phyloP scores from a whole-genome alignment of 2,329 filamentous ascomycete genomes.

The Colletotrichum musicola region DNA sequence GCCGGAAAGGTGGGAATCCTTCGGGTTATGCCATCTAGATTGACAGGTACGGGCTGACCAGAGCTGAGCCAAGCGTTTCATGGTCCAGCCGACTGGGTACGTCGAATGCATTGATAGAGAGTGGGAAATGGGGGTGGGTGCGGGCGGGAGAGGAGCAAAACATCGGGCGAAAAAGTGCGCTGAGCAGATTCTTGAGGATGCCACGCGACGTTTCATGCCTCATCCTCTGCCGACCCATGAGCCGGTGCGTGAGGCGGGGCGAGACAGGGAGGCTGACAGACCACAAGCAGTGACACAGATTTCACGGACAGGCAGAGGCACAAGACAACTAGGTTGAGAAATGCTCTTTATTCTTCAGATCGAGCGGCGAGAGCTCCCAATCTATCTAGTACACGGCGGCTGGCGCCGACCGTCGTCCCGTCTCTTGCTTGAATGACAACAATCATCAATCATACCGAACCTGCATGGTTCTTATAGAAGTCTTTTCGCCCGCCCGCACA shows the following conservation, averaged over 20 bases:
- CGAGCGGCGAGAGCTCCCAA: slow-evolving; percentile 33
- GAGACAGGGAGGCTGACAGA: not conserved
- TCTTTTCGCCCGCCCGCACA: slow-evolving; percentile 34
- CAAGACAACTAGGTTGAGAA: not conserved
- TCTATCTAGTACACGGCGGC: slow-evolving; percentile 34
- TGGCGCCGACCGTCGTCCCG: slow-evolving; percentile 9
- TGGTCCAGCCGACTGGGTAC: not conserved
- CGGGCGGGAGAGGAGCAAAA: slow-evolving; percentile 9
- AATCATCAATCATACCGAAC: slow-evolving; percentile 38
- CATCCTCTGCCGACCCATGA: slow-evolving; percentile 11
- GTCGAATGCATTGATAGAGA: not conserved
- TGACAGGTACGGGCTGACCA: not conserved
- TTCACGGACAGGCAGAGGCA: not conserved
- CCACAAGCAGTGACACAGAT: not conserved
- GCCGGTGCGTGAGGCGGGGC: not conserved
- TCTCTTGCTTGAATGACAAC: slow-evolving; percentile 31
- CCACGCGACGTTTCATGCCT: slow-evolving; percentile 34
- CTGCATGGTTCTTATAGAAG: slow-evolving; percentile 28
- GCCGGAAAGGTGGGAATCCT: not conserved
- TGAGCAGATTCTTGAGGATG: slow-evolving; percentile 10
- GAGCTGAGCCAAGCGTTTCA: slow-evolving; percentile 19
- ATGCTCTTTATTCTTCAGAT: slow-evolving; percentile 32
- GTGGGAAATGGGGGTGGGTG: not conserved
- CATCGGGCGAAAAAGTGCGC: slow-evolving; percentile 7
- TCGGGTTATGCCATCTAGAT: not conserved